A percentile compares a stretch with the other conserved stretches of the same genome.
Evolutionary conservation across 192 early-diverging fungal species (phyloP).

Genomic region (Helicostylum pulchrum): DNA sequence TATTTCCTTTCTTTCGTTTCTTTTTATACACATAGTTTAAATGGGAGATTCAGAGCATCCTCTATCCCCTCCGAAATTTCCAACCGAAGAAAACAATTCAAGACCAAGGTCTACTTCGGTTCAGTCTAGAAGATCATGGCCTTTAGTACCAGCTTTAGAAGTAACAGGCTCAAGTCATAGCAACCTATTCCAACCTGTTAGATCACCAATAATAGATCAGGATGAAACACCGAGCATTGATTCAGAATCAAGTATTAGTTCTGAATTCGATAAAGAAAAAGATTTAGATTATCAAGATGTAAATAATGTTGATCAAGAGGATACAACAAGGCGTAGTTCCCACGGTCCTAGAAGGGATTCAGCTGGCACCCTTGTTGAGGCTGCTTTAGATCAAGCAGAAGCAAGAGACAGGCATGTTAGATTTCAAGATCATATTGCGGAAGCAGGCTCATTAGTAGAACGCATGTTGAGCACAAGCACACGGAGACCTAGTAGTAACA

Average conservation of each 20-base stretch:
- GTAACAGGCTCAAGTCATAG: not conserved
- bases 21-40: not conserved
- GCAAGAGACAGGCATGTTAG: slow-evolving; percentile 29
- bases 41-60: slow-evolving; percentile 7
- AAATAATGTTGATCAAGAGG: not conserved
- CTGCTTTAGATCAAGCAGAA: slow-evolving; percentile 24
- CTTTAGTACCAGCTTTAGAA: not conserved
- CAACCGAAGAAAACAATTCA: not conserved
- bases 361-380: slow-evolving; percentile 28
- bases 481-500: not conserved
- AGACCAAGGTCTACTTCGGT: slow-evolving; percentile 9
- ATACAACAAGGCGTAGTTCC: not conserved
- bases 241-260: not conserved
- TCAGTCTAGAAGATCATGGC: slow-evolving; percentile 5
- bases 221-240: not conserved
- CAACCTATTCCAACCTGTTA: not conserved
- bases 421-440: slow-evolving; percentile 31
- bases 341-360: not conserved
- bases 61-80: no score
- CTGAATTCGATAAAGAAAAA: slow-evolving; percentile 4
- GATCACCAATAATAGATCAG: not conserved
- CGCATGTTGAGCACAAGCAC: slow-evolving; percentile 19
- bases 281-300: not conserved
- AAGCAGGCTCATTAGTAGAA: slow-evolving; percentile 31
- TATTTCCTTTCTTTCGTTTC: not conserved